Conservation (phyloP, 495 filamentous ascomycete species). For the Sordaria brevicollis region DNA sequence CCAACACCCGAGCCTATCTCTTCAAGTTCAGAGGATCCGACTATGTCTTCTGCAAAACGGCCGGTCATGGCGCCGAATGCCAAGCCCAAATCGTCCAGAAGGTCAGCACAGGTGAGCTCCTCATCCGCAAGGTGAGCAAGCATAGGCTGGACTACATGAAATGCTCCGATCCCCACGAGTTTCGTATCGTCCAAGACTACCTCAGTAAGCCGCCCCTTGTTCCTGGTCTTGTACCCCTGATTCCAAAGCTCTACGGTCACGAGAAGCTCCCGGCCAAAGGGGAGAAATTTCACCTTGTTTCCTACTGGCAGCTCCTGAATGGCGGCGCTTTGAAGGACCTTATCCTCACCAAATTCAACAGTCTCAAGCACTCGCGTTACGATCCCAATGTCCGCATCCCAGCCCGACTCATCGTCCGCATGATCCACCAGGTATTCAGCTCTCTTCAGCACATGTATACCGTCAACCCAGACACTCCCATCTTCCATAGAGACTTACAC, state of each 20-base stretch:
- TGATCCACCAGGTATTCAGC: neutral
- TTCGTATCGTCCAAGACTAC: neutral
- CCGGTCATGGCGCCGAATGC: neutral
- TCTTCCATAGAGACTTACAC: neutral
- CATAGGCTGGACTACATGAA: neutral
- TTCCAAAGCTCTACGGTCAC: neutral
- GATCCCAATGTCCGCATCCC: neutral
- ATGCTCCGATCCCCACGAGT: neutral
- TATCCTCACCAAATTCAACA: neutral
- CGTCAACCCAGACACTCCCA: neutral
- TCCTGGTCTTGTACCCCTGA: neutral
- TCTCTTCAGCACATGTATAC: constrained; percentile 2
- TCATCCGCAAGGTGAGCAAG: constrained; percentile 1
- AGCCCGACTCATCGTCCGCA: neutral
- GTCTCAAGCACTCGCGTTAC: neutral
- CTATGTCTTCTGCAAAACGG: neutral
- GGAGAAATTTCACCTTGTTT: neutral
- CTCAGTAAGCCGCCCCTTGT: neutral
- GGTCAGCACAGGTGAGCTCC: neutral
- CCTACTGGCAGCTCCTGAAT: constrained; percentile 3
- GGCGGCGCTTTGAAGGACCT: neutral
- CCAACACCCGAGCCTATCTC: neutral
- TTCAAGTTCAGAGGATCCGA: neutral
- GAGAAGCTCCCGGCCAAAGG: neutral
- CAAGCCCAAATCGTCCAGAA: neutral